phyloP scores from a whole-genome alignment of 306 rosid species.

The Rosa multiflora region DNA sequence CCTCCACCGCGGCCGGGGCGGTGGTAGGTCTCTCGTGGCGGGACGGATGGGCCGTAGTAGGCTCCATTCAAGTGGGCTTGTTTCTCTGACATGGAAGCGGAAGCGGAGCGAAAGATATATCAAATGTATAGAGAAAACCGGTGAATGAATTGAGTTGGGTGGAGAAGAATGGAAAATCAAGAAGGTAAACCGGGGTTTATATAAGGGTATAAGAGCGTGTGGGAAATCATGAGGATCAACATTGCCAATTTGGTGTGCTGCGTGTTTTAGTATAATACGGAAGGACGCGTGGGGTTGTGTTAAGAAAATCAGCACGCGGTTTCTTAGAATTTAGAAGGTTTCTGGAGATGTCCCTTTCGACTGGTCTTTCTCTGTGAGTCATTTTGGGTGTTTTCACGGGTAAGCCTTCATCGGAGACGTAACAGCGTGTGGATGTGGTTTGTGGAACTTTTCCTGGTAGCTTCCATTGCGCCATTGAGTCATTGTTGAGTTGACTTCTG shows the following conservation, averaged over 20 bases:
- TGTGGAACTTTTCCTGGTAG: not conserved
- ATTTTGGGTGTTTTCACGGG: no score
- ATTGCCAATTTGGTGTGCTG: not conserved
- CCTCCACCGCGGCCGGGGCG: constrained; percentile 44
- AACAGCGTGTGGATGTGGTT: not conserved
- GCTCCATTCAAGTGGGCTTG: constrained; percentile 65
- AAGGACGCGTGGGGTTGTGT: not conserved
- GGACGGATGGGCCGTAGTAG: constrained; percentile 77
- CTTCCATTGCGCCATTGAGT: not conserved
- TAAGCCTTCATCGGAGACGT: not conserved
- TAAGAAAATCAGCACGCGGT: constrained; percentile 20
- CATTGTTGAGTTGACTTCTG: not conserved
- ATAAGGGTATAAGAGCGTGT: not conserved
- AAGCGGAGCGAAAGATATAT: not conserved
- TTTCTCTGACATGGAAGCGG: constrained; percentile 38
- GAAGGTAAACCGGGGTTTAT: not conserved
- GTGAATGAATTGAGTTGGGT: not conserved
- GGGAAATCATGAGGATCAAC: not conserved
- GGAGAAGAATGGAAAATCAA: not conserved
- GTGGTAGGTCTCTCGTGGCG: constrained; percentile 44
- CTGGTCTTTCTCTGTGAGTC: not conserved
- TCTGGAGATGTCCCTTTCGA: not conserved
- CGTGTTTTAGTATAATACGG: constrained; percentile 5
- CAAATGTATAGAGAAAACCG: not conserved
- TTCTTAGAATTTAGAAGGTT: constrained; percentile 10